phyloP scores from a whole-genome alignment of 768 basidiomycete genomes.

The Leccinum boreale region DNA sequence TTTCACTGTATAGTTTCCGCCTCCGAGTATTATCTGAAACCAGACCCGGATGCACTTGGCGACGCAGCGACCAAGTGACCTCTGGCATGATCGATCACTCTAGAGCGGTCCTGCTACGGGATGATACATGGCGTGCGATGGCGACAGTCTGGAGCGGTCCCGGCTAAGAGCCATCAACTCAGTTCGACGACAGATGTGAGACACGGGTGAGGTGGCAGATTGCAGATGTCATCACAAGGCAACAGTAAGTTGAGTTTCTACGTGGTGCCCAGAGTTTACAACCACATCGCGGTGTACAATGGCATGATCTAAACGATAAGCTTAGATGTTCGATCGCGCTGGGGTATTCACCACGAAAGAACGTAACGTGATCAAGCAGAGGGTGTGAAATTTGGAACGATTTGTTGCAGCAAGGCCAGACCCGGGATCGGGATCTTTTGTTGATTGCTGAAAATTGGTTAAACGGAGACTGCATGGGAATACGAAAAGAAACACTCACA shows the following conservation, averaged over 20 bases:
- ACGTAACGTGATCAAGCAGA: conserved; percentile 6
- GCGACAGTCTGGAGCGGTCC: no score
- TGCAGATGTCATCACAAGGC: not conserved
- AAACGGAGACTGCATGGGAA: not conserved
- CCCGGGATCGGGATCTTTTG: conserved; percentile 30
- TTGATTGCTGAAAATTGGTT: conserved; percentile 19
- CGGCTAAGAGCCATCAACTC: no score
- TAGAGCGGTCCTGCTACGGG: not conserved
- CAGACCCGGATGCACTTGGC: not conserved
- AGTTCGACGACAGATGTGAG: not conserved
- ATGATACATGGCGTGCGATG: no score
- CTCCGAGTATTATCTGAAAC: not conserved
- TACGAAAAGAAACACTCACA: conserved; percentile 39
- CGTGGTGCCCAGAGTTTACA: not conserved
- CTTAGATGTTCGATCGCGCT: not conserved
- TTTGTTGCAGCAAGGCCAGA: conserved; percentile 21
- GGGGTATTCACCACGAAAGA: not conserved
- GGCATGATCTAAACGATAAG: not conserved
- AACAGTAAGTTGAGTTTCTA: not conserved
- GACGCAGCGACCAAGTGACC: no score
- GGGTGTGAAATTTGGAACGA: conserved; percentile 18
- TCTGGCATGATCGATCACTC: not conserved
- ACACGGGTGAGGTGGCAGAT: not conserved
- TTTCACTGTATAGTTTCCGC: not conserved
- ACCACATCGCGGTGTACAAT: not conserved